These are phyloP conservation scores for Penicillium sp. DNA, from an alignment of 2,329 filamentous ascomycete species.

Conservation along the genomic window DNA sequence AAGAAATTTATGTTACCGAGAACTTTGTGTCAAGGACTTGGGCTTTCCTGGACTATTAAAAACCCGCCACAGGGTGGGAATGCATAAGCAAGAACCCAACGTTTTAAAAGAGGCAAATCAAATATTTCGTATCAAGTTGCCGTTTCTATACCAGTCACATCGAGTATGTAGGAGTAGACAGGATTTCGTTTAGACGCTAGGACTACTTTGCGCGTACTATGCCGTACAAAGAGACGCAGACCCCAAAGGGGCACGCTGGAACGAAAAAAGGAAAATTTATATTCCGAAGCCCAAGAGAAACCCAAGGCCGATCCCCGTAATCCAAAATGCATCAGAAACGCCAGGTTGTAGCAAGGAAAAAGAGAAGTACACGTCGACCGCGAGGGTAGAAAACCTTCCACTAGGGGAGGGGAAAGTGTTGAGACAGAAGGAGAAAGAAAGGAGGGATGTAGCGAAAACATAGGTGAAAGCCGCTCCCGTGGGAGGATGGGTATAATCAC, in stretches of 20 bases:
- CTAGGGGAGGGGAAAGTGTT: not conserved
- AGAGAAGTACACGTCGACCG: constrained; percentile 12
- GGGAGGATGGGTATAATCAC: not conserved
- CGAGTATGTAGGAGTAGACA: not conserved
- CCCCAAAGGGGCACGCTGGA: not conserved
- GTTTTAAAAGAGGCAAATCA: not conserved
- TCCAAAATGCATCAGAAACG: constrained; percentile 36
- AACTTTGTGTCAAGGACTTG: not conserved
- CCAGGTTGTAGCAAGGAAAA: constrained; percentile 23
- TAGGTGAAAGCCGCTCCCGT: not conserved
- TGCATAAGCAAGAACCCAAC: not conserved
- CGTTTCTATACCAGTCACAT: not conserved
- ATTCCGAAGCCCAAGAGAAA: constrained; percentile 22
- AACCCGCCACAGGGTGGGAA: not conserved
- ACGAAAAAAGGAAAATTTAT: constrained; percentile 10
- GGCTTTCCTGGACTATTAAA: not conserved
- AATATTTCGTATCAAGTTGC: not conserved
- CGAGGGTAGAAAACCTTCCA: not conserved
- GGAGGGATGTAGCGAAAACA: constrained; percentile 10
- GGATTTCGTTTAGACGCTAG: constrained; percentile 10
- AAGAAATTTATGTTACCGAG: not conserved
- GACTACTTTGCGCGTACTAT: constrained; percentile 6
- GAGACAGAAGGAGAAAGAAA: constrained; percentile 11
- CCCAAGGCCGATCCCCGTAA: constrained; percentile 32
- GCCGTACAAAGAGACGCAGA: not conserved